Evolutionary conservation across 805 yeast species (phyloP), one percentile per base, ranked within the genome.

Genomic region (Saccharomycopsis synnaedendra): DNA sequence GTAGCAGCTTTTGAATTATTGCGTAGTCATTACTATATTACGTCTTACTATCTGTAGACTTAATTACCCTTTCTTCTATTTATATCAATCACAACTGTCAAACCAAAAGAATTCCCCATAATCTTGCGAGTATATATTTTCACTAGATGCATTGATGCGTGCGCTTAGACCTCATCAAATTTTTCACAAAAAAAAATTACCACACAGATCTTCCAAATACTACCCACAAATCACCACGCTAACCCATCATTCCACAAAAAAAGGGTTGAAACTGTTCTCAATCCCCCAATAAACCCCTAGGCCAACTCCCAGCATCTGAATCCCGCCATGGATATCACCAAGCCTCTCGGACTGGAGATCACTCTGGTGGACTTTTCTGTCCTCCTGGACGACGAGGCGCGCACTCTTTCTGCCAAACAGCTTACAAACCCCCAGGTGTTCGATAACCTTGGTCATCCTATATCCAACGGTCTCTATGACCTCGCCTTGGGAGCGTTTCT

Each of bases 341-440:
- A 83, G 62, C 97, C 98, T 44, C 90, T 88, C 45, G 98, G 98
- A 53, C 83, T 97, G 40, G 94, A 86, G 67, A 86, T 93, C 64
- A 71, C 78, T 40, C 81, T 94, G 57, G 96, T 93, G 55, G 97
- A 90, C 68, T 94, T 93, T 66, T 84, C 93, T 44, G 81, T 89
- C 57, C 71, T 89, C 55, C 71, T 87, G 34, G 72, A 90, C 10
- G 80, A 78, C 47, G 98, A 94, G 60, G 81, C 93, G 60, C 75
- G 90, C 57, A 75, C 78, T 58, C 70, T 90, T 39, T 87, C 97
- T 33, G 97, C 95, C 46, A 90, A 89, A 64, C 97, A 93, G 70
- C 81, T 93, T 66, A 85, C 94, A 50, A 88, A 87, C 60, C 97
- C 98, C 19, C 82, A 87, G 36, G 96, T 88, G n/a, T 82, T 93